Evolutionary conservation across 768 basidiomycete species (phyloP).

Genomic region (Russula emetica): DNA sequence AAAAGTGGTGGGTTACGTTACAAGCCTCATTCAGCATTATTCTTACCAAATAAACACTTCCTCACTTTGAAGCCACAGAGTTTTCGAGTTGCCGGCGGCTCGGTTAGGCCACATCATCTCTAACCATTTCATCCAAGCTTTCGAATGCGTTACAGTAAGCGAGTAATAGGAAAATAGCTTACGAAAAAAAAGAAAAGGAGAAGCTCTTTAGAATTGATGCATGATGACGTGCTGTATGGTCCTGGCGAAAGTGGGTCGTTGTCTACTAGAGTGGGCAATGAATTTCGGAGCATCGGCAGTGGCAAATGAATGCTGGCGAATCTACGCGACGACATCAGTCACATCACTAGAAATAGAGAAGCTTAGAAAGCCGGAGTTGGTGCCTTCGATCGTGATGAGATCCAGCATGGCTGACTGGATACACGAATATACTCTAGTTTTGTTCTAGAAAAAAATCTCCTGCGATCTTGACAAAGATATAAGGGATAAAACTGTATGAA

Average conservation of each 20-base stretch:
- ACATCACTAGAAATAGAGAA: neutral
- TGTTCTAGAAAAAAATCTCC: neutral
- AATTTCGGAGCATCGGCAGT: neutral
- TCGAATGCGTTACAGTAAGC: neutral
- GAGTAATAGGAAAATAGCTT: neutral
- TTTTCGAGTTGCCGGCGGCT: neutral
- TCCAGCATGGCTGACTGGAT: neutral
- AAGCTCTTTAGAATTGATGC: neutral
- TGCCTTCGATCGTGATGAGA: neutral
- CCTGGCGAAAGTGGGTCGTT: neutral
- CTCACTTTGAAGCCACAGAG: neutral
- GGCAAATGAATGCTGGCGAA: neutral
- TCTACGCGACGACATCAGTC: neutral
- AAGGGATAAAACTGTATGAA: no score
- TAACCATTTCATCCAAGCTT: neutral
- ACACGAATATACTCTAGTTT: neutral
- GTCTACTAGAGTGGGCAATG: neutral
- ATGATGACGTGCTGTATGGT: neutral
- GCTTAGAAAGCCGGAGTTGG: neutral
- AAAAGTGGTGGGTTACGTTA: neutral
- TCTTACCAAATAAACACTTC: neutral
- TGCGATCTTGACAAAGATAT: neutral
- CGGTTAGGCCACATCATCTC: neutral
- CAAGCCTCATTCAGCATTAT: neutral
- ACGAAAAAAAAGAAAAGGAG: neutral